A percentile compares a stretch with the other conserved stretches of the same genome.
Conservation (phyloP, 148 eudicot species). For the Spergularia marina region DNA sequence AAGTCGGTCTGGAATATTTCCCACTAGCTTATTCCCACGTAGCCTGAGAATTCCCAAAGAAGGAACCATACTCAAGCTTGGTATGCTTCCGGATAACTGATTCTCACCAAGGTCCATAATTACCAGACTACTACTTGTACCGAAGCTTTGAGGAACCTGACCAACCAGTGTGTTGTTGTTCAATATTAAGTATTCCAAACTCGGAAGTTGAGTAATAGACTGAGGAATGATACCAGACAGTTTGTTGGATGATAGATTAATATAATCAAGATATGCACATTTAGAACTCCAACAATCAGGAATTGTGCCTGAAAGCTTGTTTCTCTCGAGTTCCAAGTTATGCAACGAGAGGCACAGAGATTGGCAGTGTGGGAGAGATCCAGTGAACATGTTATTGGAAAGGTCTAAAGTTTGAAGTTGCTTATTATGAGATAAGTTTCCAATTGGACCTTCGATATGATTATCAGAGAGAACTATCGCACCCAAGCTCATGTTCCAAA, state of each 20-base stretch:
- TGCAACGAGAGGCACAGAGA: slow-evolving; percentile 1
- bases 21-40: slow-evolving; percentile 27
- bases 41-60: slow-evolving; percentile 23
- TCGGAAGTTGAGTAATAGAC: slow-evolving; percentile 10
- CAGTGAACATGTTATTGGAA: slow-evolving; percentile 7
- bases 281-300: slow-evolving; percentile 27
- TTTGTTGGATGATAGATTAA: slow-evolving; percentile 33
- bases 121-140: background rate
- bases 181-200: slow-evolving; percentile 13
- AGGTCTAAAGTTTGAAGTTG: background rate
- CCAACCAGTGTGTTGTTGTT: slow-evolving; percentile 37
- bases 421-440: background rate
- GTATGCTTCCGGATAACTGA: slow-evolving; percentile 29
- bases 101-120: slow-evolving; percentile 45
- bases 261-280: background rate
- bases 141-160: slow-evolving; percentile 19
- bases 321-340: slow-evolving; percentile 4
- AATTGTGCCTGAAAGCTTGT: slow-evolving; percentile 27
- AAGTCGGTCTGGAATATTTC: slow-evolving; percentile 33
- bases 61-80: slow-evolving; percentile 3
- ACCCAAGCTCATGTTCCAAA: background rate
- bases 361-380: background rate
- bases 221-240: slow-evolving; percentile 34
- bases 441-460: background rate
- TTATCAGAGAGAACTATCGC: slow-evolving; percentile 9